These are phyloP conservation scores for Fusarium pseudograminearum DNA, from an alignment of 2,329 filamentous ascomycete species.

Conservation along the genomic window DNA sequence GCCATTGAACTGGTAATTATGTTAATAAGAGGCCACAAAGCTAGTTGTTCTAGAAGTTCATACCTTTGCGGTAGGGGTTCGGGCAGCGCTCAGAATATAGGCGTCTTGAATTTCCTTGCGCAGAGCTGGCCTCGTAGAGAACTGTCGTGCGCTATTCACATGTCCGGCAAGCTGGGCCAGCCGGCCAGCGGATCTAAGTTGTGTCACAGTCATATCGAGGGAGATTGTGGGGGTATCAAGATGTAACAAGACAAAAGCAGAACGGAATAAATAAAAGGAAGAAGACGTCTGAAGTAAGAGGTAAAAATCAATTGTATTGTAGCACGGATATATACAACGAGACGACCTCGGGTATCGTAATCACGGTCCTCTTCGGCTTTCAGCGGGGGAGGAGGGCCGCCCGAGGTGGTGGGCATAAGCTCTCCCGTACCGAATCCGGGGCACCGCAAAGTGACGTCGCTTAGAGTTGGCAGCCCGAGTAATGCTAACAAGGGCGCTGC, in stretches of 20 bases:
- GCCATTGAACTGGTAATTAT: constrained; percentile 82
- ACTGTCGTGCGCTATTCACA: constrained; percentile 58
- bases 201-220: constrained; percentile 42
- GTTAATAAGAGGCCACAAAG: background rate
- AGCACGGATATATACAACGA: constrained; percentile 5
- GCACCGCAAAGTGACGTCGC: constrained; percentile 34
- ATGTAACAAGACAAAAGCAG: constrained; percentile 10
- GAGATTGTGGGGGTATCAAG: constrained; percentile 22
- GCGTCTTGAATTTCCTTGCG: constrained; percentile 84
- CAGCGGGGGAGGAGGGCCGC: constrained; percentile 46
- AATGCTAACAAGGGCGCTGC: background rate
- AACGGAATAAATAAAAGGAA: constrained; percentile 13
- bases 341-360: constrained; percentile 42
- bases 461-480: background rate
- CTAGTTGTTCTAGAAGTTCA: background rate
- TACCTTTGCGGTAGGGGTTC: constrained; percentile 92
- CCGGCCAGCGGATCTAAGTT: constrained; percentile 52
- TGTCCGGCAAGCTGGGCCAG: constrained; percentile 55
- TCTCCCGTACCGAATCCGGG: constrained; percentile 42
- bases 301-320: constrained; percentile 13
- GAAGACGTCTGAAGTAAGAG: background rate
- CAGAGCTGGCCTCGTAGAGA: constrained; percentile 59
- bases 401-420: constrained; percentile 42
- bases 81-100: constrained; percentile 90
- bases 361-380: constrained; percentile 57